phyloP scores from a whole-genome alignment of 78 protist genomes.

The slime mould (Dictyostelium discoideum) region dicty_2.7 NC_007091.3:1168501-1169000 shows the following conservation, averaged over 20 bases:
- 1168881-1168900: slow-evolving; percentile 68
- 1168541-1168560: slow-evolving; percentile 53
- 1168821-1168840: slow-evolving; percentile 49
- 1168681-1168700: slow-evolving; percentile 39
- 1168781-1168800: slow-evolving; percentile 24
- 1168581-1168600: slow-evolving; percentile 77
- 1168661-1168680: slow-evolving; percentile 67
- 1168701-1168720: slow-evolving; percentile 70
- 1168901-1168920: slow-evolving; percentile 31
- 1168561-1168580: slow-evolving; percentile 73
- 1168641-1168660: slow-evolving; percentile 57
- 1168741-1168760: slow-evolving; percentile 25
- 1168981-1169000: slow-evolving; percentile 22
- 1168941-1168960: slow-evolving; percentile 55
- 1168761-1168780: slow-evolving; percentile 15
- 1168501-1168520: not conserved
- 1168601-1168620: slow-evolving; percentile 52
- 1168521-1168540: slow-evolving; percentile 64
- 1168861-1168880: slow-evolving; percentile 35
- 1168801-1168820: slow-evolving; percentile 6
- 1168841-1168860: slow-evolving; percentile 2
- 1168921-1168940: slow-evolving; percentile 35
- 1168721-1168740: slow-evolving; percentile 79
- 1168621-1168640: slow-evolving; percentile 64
- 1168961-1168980: slow-evolving; percentile 10